A percentile compares a stretch with the other conserved stretches of the same genome.
phyloP scores from a whole-genome alignment of 2,329 filamentous ascomycete species.

The Neurospora sp. region DNA sequence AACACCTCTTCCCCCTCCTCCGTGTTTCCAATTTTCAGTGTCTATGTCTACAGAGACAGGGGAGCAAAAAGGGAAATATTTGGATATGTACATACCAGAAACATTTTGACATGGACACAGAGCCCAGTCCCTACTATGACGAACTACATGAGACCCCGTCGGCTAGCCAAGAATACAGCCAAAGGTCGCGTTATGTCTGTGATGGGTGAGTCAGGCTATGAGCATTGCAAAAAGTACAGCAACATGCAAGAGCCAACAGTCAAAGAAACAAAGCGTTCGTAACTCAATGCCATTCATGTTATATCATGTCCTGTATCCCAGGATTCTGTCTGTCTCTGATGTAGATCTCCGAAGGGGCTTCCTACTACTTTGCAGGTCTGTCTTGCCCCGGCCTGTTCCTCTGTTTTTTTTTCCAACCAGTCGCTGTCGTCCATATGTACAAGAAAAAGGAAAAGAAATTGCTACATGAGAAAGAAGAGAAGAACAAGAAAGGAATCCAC shows the following conservation, averaged over 20 bases:
- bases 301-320: background rate
- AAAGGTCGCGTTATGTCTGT: too few species aligned
- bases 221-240: too few species aligned
- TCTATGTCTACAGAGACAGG: too few species aligned
- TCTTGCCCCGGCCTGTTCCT: background rate
- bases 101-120: too few species aligned
- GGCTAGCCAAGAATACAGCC: too few species aligned
- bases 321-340: background rate
- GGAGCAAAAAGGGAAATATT: too few species aligned
- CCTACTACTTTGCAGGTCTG: background rate
- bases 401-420: background rate
- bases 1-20: too few species aligned
- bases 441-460: background rate
- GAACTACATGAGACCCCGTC: too few species aligned
- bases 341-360: background rate
- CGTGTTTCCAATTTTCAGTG: too few species aligned
- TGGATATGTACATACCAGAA: too few species aligned
- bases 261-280: background rate
- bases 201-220: too few species aligned
- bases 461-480: background rate
- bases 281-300: background rate
- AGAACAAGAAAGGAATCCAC: background rate
- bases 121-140: too few species aligned
- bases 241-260: background rate
- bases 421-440: background rate